Base-by-base conservation (phyloP, 2,329 filamentous ascomycete species). In the Neofusicoccum kwambonambiense region DNA sequence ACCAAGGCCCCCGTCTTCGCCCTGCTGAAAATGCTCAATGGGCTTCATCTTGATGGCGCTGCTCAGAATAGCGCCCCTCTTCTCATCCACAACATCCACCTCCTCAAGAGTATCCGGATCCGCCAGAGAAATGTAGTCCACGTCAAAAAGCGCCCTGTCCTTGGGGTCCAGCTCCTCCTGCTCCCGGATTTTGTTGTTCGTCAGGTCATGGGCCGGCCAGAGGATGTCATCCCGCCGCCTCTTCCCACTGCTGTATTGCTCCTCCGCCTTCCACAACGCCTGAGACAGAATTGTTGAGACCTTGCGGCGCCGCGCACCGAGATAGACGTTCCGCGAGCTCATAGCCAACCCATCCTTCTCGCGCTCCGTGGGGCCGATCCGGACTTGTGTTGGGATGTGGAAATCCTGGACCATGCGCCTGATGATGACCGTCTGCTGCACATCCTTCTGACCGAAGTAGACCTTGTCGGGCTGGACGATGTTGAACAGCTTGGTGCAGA, bases 371-470 rank as follows among this genome's bases (percentile, higher is more conserved):
- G 87, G 82, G 5, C 89, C 87, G 62, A 98, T 84, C 37, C 89
- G 84, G 8, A 98, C 87, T 22, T 90, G 82, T 3, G 87, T 90
- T 44, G 91, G 87, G 45, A 98, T 77, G 75, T 93, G 87, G 69
- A 99, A 93, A 77, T 99, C 95, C 69, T 87, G 84, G 37, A 97
- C 90, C 86, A 99, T 88, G 50, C 90, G 87, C 72, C 87, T 89
- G 72, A 99, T 91, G 11, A 99, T 86, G 17, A 96, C 91, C 0
- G 93, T 96, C 79, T 99, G 95, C 81, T 99, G 95, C 19, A 97
- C 88, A 76, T 99, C 95, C 80, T 99, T 99, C 78, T 98, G 95
- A 3, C 95, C 95, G 81, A 99, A 97, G 79, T 97, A 95, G 4
- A 92, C 91, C 50, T 85, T 85, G 64, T 93, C 89, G 3, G 92